These are phyloP conservation scores for Rhodotorula mucilaginosa DNA, from an alignment of 1,284 basidiomycete species.

Conservation along the genomic window DNA sequence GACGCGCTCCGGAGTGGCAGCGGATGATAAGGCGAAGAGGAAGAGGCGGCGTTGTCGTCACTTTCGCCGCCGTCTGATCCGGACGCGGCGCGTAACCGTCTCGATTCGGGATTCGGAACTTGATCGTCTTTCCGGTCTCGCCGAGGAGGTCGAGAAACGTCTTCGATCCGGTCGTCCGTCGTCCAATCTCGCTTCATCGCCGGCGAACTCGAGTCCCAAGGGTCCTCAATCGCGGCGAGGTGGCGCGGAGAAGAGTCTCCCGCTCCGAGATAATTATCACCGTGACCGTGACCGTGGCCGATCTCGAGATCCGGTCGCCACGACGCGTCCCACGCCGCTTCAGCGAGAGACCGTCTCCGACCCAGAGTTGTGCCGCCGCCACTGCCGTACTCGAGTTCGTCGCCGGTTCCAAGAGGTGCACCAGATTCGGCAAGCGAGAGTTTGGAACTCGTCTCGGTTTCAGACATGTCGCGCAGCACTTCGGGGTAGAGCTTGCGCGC, in stretches of 20 bases:
- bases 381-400: not conserved
- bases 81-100: not conserved
- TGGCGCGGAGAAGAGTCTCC: not conserved
- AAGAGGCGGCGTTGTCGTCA: no score
- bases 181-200: constrained; percentile 8
- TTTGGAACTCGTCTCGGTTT: constrained; percentile 13
- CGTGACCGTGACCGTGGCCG: not conserved
- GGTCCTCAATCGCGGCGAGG: not conserved
- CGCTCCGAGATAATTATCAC: not conserved
- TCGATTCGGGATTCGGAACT: not conserved
- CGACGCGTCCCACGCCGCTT: constrained; percentile 8
- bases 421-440: constrained; percentile 2
- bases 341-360: not conserved
- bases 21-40: constrained; percentile 1
- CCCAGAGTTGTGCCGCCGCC: not conserved
- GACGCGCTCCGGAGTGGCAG: constrained; percentile 22
- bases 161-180: not conserved
- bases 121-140: not conserved
- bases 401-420: not conserved
- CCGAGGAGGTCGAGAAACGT: not conserved
- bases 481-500: constrained; percentile 28
- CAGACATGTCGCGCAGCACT: constrained; percentile 23
- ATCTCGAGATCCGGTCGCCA: constrained; percentile 1
- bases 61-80: not conserved
- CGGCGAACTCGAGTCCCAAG: constrained; percentile 3